Evolutionary conservation across 2,329 filamentous ascomycete species (phyloP).

Genomic region (Zymoseptoria pseudotritici): DNA sequence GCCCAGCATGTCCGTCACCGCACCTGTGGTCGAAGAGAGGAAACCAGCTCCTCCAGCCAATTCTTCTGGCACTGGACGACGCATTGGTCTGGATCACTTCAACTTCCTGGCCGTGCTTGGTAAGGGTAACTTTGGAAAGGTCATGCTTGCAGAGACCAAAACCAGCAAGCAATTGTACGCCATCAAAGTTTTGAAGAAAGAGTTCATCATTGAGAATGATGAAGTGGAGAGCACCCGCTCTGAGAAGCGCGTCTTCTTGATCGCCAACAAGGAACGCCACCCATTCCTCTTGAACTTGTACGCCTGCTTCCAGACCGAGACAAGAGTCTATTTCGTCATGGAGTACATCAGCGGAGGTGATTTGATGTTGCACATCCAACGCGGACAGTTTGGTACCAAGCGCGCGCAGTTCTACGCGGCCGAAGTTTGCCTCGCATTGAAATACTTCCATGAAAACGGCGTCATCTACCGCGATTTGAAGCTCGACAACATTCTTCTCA

Average conservation of each 20-base stretch:
- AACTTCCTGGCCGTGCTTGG: slow-evolving; percentile 97
- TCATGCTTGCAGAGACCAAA: slow-evolving; percentile 98
- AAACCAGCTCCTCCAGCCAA: slow-evolving; percentile 65
- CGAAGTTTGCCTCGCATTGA: slow-evolving; percentile 91
- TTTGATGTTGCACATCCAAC: slow-evolving; percentile 97
- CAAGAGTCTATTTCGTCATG: slow-evolving; percentile 98
- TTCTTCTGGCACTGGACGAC: slow-evolving; percentile 62
- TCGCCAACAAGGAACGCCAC: slow-evolving; percentile 94
- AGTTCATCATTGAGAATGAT: slow-evolving; percentile 99
- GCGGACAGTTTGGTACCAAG: slow-evolving; percentile 91
- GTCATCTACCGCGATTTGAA: slow-evolving; percentile 89
- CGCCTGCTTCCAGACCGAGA: slow-evolving; percentile 98
- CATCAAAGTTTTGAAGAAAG: slow-evolving; percentile 98
- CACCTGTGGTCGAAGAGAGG: slow-evolving; percentile 28
- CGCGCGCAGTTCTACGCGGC: slow-evolving; percentile 96
- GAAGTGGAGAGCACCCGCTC: slow-evolving; percentile 97
- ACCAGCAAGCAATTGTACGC: slow-evolving; percentile 85
- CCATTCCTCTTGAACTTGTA: slow-evolving; percentile 93
- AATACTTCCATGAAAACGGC: slow-evolving; percentile 99
- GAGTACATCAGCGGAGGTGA: slow-evolving; percentile 98
- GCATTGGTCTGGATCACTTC: slow-evolving; percentile 96
- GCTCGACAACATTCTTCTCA: slow-evolving; percentile 83
- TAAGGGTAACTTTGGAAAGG: slow-evolving; percentile 99
- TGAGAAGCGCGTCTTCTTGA: slow-evolving; percentile 93
- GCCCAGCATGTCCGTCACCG: slow-evolving; percentile 22